phyloP scores from a whole-genome alignment of 1,139 yeast genomes.

The Arxiozyma bovina region DNA sequence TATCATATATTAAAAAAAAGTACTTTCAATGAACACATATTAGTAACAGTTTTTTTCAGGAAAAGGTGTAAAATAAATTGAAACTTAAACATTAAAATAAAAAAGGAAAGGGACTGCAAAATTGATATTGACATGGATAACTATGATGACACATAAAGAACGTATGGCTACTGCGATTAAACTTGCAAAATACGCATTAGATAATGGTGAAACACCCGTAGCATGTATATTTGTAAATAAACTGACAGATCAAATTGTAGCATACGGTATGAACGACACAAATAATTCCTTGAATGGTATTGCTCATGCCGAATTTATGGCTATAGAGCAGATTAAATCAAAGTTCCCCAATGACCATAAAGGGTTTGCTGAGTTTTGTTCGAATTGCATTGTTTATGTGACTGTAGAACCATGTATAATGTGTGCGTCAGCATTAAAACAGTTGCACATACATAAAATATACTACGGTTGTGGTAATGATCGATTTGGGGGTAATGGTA shows the following conservation, averaged over 20 bases:
- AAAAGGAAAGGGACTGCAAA: background rate
- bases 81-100: too few species aligned
- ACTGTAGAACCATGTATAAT: slow-evolving; percentile 97
- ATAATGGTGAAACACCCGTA: slow-evolving; percentile 61
- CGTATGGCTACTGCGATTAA: slow-evolving; percentile 42
- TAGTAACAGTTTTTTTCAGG: background rate
- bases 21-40: background rate
- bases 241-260: slow-evolving; percentile 44
- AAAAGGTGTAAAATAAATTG: background rate
- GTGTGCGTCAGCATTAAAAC: slow-evolving; percentile 93
- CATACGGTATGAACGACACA: slow-evolving; percentile 83
- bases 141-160: background rate
- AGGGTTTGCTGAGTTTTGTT: slow-evolving; percentile 30
- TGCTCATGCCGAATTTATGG: slow-evolving; percentile 86
- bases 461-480: slow-evolving; percentile 92
- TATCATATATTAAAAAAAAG: too few species aligned
- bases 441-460: slow-evolving; percentile 62
- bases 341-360: slow-evolving; percentile 18
- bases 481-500: slow-evolving; percentile 93
- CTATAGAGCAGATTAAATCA: slow-evolving; percentile 48
- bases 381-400: slow-evolving; percentile 60
- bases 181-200: slow-evolving; percentile 49
- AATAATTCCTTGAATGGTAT: slow-evolving; percentile 77
- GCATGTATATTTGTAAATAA: slow-evolving; percentile 54
- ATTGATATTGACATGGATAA: background rate